Conservation (phyloP, 1,139 yeast genomes). For the Dujonia santamariae region DNA sequence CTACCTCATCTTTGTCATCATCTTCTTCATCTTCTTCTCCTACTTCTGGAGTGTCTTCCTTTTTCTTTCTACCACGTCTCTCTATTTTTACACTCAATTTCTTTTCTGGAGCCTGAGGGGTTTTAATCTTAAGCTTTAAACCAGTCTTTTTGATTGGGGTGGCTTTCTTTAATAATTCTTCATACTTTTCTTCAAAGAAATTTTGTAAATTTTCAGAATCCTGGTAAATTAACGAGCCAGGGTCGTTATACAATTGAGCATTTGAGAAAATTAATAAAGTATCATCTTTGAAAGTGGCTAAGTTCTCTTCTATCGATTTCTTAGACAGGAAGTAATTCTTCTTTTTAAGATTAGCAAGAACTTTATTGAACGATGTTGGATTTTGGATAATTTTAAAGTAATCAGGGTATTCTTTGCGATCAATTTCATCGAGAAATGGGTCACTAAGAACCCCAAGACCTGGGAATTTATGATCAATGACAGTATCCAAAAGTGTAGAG, state of each 20-base stretch:
- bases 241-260: conserved; percentile 57
- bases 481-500: conserved; percentile 27
- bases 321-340: conserved; percentile 34
- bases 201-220: conserved; percentile 49
- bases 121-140: conserved; percentile 26
- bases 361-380: conserved; percentile 55
- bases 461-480: conserved; percentile 42
- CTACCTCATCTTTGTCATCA: conserved; percentile 15
- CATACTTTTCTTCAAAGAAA: conserved; percentile 29
- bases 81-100: conserved; percentile 22
- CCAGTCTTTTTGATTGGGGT: conserved; percentile 18
- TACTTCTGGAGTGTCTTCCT: conserved; percentile 15
- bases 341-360: conserved; percentile 35
- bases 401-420: conserved; percentile 56
- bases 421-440: conserved; percentile 58
- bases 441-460: conserved; percentile 46
- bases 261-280: conserved; percentile 51
- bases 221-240: conserved; percentile 51
- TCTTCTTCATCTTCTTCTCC: conserved; percentile 16
- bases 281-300: conserved; percentile 48
- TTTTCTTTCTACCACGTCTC: conserved; percentile 21
- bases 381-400: conserved; percentile 51
- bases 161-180: conserved; percentile 17
- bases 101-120: conserved; percentile 10
- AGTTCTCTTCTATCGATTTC: conserved; percentile 32